Conservation (phyloP, 2,329 filamentous ascomycete genomes). For the Fusarium pseudonygamai region DNA sequence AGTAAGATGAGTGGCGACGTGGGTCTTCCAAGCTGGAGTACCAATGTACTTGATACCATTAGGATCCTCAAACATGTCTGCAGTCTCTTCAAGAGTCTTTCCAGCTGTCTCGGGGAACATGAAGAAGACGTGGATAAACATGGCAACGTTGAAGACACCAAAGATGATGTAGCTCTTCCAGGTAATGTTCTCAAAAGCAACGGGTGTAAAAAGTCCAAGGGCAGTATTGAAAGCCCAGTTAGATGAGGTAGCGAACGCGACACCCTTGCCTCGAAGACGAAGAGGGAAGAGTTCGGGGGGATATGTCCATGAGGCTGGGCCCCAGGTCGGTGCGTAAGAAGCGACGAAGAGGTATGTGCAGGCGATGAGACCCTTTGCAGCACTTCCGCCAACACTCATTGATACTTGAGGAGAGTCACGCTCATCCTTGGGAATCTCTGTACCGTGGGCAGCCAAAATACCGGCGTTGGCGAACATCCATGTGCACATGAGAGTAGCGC, state of each 20-base stretch:
- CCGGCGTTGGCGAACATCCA: slow-evolving; percentile 66
- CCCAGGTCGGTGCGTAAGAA: slow-evolving; percentile 56
- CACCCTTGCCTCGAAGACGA: slow-evolving; percentile 60
- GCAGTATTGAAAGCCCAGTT: slow-evolving; percentile 55
- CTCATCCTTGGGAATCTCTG: slow-evolving; percentile 53
- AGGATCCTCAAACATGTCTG: slow-evolving; percentile 50
- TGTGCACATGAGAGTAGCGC: slow-evolving; percentile 71
- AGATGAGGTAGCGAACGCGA: slow-evolving; percentile 59
- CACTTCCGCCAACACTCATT: slow-evolving; percentile 55
- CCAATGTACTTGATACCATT: slow-evolving; percentile 34
- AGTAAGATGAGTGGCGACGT: slow-evolving; percentile 2
- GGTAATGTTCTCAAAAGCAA: slow-evolving; percentile 41
- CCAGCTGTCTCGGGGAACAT: slow-evolving; percentile 58
- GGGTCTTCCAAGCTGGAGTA: slow-evolving; percentile 38
- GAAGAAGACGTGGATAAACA: slow-evolving; percentile 48
- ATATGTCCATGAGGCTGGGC: slow-evolving; percentile 63
- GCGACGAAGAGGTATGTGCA: slow-evolving; percentile 73
- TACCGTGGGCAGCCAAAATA: slow-evolving; percentile 59
- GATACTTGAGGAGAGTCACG: slow-evolving; percentile 58
- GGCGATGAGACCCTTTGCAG: slow-evolving; percentile 71
- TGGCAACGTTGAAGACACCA: slow-evolving; percentile 34
- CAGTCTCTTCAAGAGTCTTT: slow-evolving; percentile 70
- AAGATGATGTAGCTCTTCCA: slow-evolving; percentile 37
- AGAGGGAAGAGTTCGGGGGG: slow-evolving; percentile 65
- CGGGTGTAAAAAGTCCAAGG: slow-evolving; percentile 47